phyloP scores from a whole-genome alignment of 768 basidiomycete genomes.

The Boletus rufocinnamomeus region DNA sequence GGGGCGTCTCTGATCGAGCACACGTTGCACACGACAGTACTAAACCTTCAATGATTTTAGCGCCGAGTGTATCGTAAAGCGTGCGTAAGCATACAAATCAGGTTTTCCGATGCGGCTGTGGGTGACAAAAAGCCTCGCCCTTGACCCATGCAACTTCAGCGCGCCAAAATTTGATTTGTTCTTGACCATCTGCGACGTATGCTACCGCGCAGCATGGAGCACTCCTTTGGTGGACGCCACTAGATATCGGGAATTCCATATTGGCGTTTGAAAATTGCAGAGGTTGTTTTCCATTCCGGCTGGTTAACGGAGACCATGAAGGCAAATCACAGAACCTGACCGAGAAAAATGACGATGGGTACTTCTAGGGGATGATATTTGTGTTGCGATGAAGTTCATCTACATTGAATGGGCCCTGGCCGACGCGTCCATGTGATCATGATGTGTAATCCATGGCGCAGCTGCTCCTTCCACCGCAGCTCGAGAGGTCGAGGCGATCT shows the following conservation, averaged over 20 bases:
- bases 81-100: slow-evolving; percentile 20
- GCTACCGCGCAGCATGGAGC: slow-evolving; percentile 26
- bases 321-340: no score
- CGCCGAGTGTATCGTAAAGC: slow-evolving; percentile 22
- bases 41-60: slow-evolving; percentile 10
- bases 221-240: slow-evolving; percentile 25
- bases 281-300: slow-evolving; percentile 7
- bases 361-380: no score
- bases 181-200: slow-evolving; percentile 7
- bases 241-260: slow-evolving; percentile 11
- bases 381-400: no score
- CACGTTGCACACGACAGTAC: slow-evolving; percentile 29
- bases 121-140: slow-evolving; percentile 20
- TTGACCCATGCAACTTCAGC: slow-evolving; percentile 27
- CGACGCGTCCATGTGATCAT: no score
- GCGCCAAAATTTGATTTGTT: slow-evolving; percentile 10
- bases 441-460: no score
- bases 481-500: no score
- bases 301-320: background rate
- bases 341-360: background rate
- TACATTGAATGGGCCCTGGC: no score
- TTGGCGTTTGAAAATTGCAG: slow-evolving; percentile 24
- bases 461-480: no score
- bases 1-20: slow-evolving; percentile 17
- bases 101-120: slow-evolving; percentile 23